Conservation (phyloP, 2,329 filamentous ascomycete genomes). For the Fusarium sacchari region DNA sequence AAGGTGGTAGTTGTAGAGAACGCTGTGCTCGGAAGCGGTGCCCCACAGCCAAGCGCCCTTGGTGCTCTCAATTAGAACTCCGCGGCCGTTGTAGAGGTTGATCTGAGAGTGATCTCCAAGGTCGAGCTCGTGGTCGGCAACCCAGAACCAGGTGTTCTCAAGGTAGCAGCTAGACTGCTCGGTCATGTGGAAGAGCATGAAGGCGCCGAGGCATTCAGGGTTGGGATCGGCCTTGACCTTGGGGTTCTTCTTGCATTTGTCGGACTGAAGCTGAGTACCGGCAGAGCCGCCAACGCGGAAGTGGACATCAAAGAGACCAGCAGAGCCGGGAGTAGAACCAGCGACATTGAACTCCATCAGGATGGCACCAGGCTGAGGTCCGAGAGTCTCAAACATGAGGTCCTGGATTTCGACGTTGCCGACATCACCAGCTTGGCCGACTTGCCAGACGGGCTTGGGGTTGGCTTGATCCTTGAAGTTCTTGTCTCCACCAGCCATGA, state of each 20-base stretch:
- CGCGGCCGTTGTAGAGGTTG: slow-evolving; percentile 88
- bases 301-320: slow-evolving; percentile 95
- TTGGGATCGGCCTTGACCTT: slow-evolving; percentile 69
- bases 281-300: slow-evolving; percentile 89
- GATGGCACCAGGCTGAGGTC: slow-evolving; percentile 86
- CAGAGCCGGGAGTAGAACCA: slow-evolving; percentile 71
- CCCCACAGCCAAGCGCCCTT: slow-evolving; percentile 84
- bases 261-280: slow-evolving; percentile 83
- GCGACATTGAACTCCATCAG: slow-evolving; percentile 92
- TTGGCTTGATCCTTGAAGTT: slow-evolving; percentile 79
- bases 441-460: slow-evolving; percentile 85
- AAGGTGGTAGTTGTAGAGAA: slow-evolving; percentile 87
- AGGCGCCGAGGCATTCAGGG: slow-evolving; percentile 76
- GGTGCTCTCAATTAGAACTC: slow-evolving; percentile 79
- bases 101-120: slow-evolving; percentile 77
- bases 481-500: slow-evolving; percentile 79
- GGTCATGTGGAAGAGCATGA: slow-evolving; percentile 74
- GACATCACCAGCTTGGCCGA: slow-evolving; percentile 79
- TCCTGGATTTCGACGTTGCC: slow-evolving; percentile 90
- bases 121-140: slow-evolving; percentile 90
- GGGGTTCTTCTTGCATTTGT: slow-evolving; percentile 82
- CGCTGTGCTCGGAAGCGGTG: slow-evolving; percentile 74
- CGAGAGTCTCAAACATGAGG: slow-evolving; percentile 84
- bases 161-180: slow-evolving; percentile 75
- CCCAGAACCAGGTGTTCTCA: slow-evolving; percentile 93